phyloP scores from a whole-genome alignment of 2,329 filamentous ascomycete genomes.

The Aspergillus quadrilineatus region DNA sequence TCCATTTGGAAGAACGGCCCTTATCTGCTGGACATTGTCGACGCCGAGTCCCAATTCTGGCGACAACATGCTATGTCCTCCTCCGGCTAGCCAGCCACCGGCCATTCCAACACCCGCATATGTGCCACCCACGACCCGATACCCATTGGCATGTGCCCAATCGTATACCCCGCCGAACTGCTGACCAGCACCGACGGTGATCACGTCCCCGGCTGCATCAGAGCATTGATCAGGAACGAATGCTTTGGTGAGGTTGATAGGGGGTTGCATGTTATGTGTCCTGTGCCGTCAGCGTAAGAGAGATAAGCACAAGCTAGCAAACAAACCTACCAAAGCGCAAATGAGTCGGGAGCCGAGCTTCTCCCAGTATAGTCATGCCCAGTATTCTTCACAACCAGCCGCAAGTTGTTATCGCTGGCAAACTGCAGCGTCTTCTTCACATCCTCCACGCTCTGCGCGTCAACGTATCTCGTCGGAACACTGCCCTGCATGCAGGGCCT shows the following conservation, averaged over 20 bases:
- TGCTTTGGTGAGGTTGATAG: constrained; percentile 2
- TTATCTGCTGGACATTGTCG: constrained; percentile 20
- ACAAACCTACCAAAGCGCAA: constrained; percentile 7
- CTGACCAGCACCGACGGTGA: constrained; percentile 13
- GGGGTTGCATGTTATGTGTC: constrained; percentile 13
- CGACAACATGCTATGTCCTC: constrained; percentile 13
- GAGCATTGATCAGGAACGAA: constrained; percentile 8
- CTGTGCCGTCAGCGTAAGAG: not conserved
- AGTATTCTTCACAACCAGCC: constrained; percentile 14
- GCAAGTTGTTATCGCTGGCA: constrained; percentile 2
- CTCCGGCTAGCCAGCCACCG: constrained; percentile 14
- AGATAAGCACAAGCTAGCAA: not conserved
- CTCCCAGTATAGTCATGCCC: constrained; percentile 13
- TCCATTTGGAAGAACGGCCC: constrained; percentile 17
- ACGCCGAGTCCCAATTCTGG: constrained; percentile 12
- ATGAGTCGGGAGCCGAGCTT: constrained; percentile 9
- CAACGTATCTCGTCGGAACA: constrained; percentile 9
- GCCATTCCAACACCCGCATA: constrained; percentile 9
- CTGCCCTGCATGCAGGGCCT: constrained; percentile 12
- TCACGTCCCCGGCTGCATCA: constrained; percentile 1
- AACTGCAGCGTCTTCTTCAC: constrained; percentile 7
- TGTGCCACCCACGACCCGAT: constrained; percentile 10
- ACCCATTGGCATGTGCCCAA: constrained; percentile 7
- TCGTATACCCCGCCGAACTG: constrained; percentile 12
- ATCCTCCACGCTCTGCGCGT: constrained; percentile 11